A percentile compares a stretch with the other conserved stretches of the same genome.
These are phyloP conservation scores for Mycena olivaceomarginata DNA, from an alignment of 768 basidiomycete genomes.

Conservation along the genomic window DNA sequence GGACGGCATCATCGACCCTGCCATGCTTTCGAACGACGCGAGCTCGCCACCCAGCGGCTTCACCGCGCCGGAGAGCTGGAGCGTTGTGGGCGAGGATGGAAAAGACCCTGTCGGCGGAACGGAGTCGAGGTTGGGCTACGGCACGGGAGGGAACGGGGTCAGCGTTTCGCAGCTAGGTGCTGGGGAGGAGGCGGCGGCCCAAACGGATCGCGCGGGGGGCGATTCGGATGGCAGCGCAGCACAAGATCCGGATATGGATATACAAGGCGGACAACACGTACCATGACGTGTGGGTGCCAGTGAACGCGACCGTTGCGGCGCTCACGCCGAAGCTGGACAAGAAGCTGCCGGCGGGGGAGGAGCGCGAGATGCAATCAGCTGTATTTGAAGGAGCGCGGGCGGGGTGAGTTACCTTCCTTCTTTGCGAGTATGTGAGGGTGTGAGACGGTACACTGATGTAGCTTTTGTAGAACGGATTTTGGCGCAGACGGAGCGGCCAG, in stretches of 20 bases:
- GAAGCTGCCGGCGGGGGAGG: constrained; percentile 50
- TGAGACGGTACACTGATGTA: constrained; percentile 8
- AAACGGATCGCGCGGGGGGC: constrained; percentile 68
- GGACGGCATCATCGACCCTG: constrained; percentile 86
- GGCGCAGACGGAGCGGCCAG: constrained; percentile 87
- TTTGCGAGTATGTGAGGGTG: not conserved
- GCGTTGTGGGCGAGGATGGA: constrained; percentile 68
- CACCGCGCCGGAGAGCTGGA: constrained; percentile 87
- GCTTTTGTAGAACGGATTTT: constrained; percentile 84
- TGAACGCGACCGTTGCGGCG: constrained; percentile 68
- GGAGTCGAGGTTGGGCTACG: constrained; percentile 55
- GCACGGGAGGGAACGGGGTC: constrained; percentile 24
- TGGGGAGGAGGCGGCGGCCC: constrained; percentile 74
- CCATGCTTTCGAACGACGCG: constrained; percentile 53
- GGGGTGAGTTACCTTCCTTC: constrained; percentile 68
- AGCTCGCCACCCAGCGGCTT: constrained; percentile 66
- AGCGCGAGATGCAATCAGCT: constrained; percentile 78
- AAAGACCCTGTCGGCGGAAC: constrained; percentile 55
- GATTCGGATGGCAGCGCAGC: constrained; percentile 47
- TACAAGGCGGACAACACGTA: constrained; percentile 85
- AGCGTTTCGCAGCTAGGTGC: constrained; percentile 78
- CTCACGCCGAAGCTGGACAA: constrained; percentile 43
- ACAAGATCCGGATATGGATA: constrained; percentile 87
- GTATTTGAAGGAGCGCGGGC: constrained; percentile 85
- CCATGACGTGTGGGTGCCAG: constrained; percentile 79